Evolutionary conservation across 257 asterid genomes (phyloP), one percentile per base, ranked within the genome.

Genomic region (Petunia axillaris): DNA sequence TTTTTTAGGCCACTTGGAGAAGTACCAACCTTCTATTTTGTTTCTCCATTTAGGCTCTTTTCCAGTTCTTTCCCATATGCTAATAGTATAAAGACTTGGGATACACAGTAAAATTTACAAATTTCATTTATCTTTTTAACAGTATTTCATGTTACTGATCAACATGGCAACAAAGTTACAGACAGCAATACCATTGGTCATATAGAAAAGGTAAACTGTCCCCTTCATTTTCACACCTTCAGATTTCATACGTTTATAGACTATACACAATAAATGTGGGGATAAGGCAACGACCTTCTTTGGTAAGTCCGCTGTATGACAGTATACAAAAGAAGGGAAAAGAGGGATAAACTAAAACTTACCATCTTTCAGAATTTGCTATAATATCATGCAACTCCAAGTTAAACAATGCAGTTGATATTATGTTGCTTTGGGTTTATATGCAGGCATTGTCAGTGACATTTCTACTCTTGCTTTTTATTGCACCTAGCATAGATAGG

Each of bases 141-240:
- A 95, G 99, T 92, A 46, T 95, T 95, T 83, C 98, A 95, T 82
- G 99, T 95, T 86, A 95, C 97, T 60, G 98, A 95, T 88, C 96
- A 92, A 79, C 93, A 92, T 53, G 99, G 99, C 75, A 87, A 88
- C 64, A 92, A 95, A 86, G 89, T 95, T 81, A 85, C 84, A 50
- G 99, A 95, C 86, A 80, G 54, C 78, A 87, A 77, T 83, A 91
- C 97, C 37, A 89, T 91, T 59, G 96, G 91, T 44, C 85, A 88
- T 87, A 92, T 95, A 74, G 97, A 95, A 85, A 93, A 93, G 97
- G 99, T 95, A 81, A 71, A 78, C 3, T 57, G 60, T 66, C 68
- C 8, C 63, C 79, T 81, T 62, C 59, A 11, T 81, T 63, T 70
- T 36, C 62, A 48, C 59, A 48, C 77, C 77, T 70, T 70, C 35